These are phyloP conservation scores for Clonostachys sp. DNA, from an alignment of 2,329 filamentous ascomycete species.

Conservation along the genomic window DNA sequence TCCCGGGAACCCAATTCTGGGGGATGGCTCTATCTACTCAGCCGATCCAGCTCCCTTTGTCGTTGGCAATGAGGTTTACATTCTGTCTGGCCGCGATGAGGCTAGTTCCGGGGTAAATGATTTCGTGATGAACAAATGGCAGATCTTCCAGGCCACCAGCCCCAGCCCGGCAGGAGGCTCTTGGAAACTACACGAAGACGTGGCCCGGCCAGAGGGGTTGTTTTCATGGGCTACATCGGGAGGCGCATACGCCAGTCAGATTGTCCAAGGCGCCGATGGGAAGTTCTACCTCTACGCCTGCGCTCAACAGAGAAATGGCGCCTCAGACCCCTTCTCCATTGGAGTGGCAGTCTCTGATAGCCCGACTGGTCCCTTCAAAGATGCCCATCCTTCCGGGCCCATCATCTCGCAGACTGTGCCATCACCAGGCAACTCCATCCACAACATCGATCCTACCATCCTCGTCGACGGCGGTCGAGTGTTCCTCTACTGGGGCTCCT, in stretches of 20 bases:
- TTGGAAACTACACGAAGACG: slow-evolving; percentile 23
- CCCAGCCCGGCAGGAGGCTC: slow-evolving; percentile 19
- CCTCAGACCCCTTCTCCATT: slow-evolving; percentile 26
- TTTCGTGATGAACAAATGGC: slow-evolving; percentile 30
- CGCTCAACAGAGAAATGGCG: slow-evolving; percentile 17
- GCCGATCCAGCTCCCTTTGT: slow-evolving; percentile 31
- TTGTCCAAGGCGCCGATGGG: slow-evolving; percentile 23
- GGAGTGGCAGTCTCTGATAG: slow-evolving; percentile 27
- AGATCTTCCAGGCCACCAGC: slow-evolving; percentile 19
- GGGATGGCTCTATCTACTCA: slow-evolving; percentile 28
- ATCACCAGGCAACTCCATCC: slow-evolving; percentile 21
- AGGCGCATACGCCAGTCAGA: slow-evolving; percentile 26
- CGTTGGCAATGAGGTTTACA: slow-evolving; percentile 26
- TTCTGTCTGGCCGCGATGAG: slow-evolving; percentile 25
- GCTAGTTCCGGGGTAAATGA: slow-evolving; percentile 17
- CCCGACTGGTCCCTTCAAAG: slow-evolving; percentile 24
- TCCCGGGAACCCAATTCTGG: slow-evolving; percentile 26
- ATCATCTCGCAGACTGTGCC: slow-evolving; percentile 27
- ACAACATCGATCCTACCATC: slow-evolving; percentile 33
- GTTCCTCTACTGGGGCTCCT: slow-evolving; percentile 31
- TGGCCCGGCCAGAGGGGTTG: slow-evolving; percentile 20
- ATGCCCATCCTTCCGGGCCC: slow-evolving; percentile 24
- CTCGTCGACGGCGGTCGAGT: slow-evolving; percentile 24
- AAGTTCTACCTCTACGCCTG: slow-evolving; percentile 30
- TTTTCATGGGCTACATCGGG: slow-evolving; percentile 26